phyloP scores from a whole-genome alignment of 495 filamentous ascomycete species.

The Aspergillus indologenus region DNA sequence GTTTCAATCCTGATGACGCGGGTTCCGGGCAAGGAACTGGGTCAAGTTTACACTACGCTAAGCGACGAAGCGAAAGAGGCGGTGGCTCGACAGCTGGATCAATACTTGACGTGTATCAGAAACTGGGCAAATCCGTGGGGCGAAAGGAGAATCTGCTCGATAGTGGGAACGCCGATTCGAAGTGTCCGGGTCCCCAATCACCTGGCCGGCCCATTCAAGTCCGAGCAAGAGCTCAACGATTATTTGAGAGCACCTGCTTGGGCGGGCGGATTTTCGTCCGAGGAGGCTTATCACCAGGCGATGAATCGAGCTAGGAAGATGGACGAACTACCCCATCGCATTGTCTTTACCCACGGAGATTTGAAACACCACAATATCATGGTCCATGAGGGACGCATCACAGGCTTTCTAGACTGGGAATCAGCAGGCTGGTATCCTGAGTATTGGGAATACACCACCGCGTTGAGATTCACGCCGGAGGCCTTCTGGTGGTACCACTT shows the following conservation, averaged over 20 bases:
- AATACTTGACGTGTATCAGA: conserved; percentile 21
- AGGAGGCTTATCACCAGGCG: conserved; percentile 16
- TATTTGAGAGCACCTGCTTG: conserved; percentile 21
- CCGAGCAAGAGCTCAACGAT: conserved; percentile 20
- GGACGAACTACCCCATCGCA: conserved; percentile 9
- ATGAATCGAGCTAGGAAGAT: conserved; percentile 12
- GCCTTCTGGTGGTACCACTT: conserved; percentile 25
- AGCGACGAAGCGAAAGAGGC: conserved; percentile 21
- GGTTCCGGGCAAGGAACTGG: conserved; percentile 28
- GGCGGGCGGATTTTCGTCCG: conserved; percentile 17
- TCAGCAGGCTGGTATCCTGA: conserved; percentile 49
- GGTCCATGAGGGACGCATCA: conserved; percentile 38
- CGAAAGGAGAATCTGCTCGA: neutral
- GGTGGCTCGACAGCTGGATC: conserved; percentile 21
- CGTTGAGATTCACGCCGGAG: conserved; percentile 19
- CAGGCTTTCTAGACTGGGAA: conserved; percentile 54
- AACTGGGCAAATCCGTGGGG: conserved; percentile 19
- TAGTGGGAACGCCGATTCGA: conserved; percentile 7
- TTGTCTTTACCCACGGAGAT: conserved; percentile 50
- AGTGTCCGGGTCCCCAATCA: conserved; percentile 23
- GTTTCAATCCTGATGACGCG: conserved; percentile 38
- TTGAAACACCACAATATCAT: conserved; percentile 49
- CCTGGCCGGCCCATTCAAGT: conserved; percentile 23
- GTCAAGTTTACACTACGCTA: conserved; percentile 24
- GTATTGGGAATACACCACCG: conserved; percentile 49